phyloP scores from a whole-genome alignment of 495 filamentous ascomycete genomes.

The Ramalina intermedia region DNA sequence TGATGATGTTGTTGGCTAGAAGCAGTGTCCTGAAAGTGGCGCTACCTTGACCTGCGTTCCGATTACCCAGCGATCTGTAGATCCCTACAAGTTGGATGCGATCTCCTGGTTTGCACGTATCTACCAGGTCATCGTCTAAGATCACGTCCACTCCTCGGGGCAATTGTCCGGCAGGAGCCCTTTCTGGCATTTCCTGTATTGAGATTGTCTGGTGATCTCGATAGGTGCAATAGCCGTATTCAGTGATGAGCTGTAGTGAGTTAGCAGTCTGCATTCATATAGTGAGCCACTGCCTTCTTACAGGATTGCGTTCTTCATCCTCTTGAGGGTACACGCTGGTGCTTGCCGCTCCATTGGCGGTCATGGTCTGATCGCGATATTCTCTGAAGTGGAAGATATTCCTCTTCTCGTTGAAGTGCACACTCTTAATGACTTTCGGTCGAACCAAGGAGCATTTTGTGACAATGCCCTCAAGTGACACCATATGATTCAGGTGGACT shows the following conservation, averaged over 20 bases:
- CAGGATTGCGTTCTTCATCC: slow-evolving; percentile 67
- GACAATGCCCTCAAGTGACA: slow-evolving; percentile 95
- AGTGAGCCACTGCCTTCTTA: slow-evolving; percentile 13
- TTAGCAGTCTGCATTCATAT: slow-evolving; percentile 6
- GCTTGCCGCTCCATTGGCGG: slow-evolving; percentile 68
- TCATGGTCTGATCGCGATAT: slow-evolving; percentile 95
- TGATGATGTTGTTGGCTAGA: slow-evolving; percentile 86
- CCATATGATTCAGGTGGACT: slow-evolving; percentile 81
- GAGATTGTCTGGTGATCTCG: slow-evolving; percentile 96
- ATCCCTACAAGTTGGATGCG: slow-evolving; percentile 91
- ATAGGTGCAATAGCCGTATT: slow-evolving; percentile 92
- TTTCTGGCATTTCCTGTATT: slow-evolving; percentile 98
- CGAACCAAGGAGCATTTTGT: slow-evolving; percentile 90
- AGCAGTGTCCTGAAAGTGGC: slow-evolving; percentile 88
- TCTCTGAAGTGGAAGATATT: slow-evolving; percentile 69
- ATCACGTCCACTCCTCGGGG: slow-evolving; percentile 97
- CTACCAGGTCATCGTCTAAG: slow-evolving; percentile 90
- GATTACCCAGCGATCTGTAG: slow-evolving; percentile 83
- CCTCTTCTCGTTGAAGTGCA: slow-evolving; percentile 82
- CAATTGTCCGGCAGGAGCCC: slow-evolving; percentile 89
- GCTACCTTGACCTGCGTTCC: slow-evolving; percentile 74
- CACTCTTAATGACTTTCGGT: slow-evolving; percentile 93
- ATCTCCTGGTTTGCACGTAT: slow-evolving; percentile 89
- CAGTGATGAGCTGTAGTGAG: slow-evolving; percentile 53
- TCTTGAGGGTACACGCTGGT: slow-evolving; percentile 88